Percentiles rank a stretch among this genome's conserved stretches.
Conservation (phyloP, 2,329 filamentous ascomycete species). For the Hypoxylon sp. region DNA sequence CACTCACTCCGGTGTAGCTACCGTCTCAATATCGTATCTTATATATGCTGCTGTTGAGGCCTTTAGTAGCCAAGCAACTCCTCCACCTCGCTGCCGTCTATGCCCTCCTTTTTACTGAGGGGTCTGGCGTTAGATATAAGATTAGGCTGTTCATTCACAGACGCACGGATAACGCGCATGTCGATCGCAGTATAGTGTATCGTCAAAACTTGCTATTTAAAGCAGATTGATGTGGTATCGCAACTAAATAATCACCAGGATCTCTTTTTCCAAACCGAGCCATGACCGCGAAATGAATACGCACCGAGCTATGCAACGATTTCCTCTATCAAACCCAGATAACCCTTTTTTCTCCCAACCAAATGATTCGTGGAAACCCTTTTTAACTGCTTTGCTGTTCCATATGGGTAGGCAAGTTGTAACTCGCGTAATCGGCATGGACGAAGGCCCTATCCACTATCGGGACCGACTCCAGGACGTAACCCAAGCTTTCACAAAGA, state of each 20-base stretch:
- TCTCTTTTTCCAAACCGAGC: slow-evolving; percentile 21
- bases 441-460: slow-evolving; percentile 82
- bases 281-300: slow-evolving; percentile 19
- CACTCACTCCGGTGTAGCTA: neutral
- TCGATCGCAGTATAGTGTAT: slow-evolving; percentile 3
- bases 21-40: neutral
- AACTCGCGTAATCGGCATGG: slow-evolving; percentile 75
- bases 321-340: slow-evolving; percentile 10
- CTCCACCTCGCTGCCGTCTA: neutral
- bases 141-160: neutral
- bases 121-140: neutral
- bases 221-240: slow-evolving; percentile 24
- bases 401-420: slow-evolving; percentile 74
- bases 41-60: neutral
- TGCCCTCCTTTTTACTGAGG: neutral
- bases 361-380: neutral
- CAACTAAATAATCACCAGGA: slow-evolving; percentile 28
- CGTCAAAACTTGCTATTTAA: slow-evolving; percentile 17
- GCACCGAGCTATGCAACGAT: slow-evolving; percentile 26
- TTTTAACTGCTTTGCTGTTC: slow-evolving; percentile 56
- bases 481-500: slow-evolving; percentile 76
- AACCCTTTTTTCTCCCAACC: neutral
- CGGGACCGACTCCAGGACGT: slow-evolving; percentile 87
- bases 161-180: slow-evolving; percentile 5
- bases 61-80: neutral